These are phyloP conservation scores for Fusarium chlamydosporum DNA, from an alignment of 2,329 filamentous ascomycete genomes.

Conservation along the genomic window DNA sequence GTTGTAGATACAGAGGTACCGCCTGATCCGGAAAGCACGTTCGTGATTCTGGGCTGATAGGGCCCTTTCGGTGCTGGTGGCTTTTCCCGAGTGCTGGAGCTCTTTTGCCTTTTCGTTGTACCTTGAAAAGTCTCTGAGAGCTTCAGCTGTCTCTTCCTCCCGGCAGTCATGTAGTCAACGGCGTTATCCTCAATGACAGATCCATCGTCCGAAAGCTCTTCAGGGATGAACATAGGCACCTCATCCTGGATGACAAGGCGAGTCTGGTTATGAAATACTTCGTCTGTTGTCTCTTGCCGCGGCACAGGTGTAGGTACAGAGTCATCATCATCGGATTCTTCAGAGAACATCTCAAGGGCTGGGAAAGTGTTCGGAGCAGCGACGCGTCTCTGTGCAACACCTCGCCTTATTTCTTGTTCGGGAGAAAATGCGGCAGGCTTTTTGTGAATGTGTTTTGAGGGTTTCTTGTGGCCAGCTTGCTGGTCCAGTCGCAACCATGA, in stretches of 20 bases:
- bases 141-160: conserved; percentile 58
- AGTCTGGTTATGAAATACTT: conserved; percentile 50
- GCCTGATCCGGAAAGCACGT: conserved; percentile 45
- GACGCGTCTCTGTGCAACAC: conserved; percentile 64
- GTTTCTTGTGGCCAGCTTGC: conserved; percentile 55
- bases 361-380: conserved; percentile 49
- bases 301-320: conserved; percentile 29
- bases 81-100: conserved; percentile 41
- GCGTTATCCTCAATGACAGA: conserved; percentile 65
- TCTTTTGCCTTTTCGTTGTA: conserved; percentile 49
- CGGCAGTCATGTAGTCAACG: conserved; percentile 66
- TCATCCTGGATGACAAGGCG: conserved; percentile 44
- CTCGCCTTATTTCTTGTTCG: conserved; percentile 60
- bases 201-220: conserved; percentile 50
- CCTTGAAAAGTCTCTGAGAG: conserved; percentile 47
- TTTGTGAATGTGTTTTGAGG: conserved; percentile 49
- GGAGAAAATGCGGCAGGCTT: conserved; percentile 54
- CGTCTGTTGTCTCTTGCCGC: conserved; percentile 41
- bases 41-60: conserved; percentile 55
- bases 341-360: conserved; percentile 58
- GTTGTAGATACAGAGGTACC: conserved; percentile 15
- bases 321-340: conserved; percentile 63
- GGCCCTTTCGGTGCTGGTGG: conserved; percentile 28
- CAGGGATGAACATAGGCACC: neutral
- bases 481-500: conserved; percentile 75